Conservation (phyloP, 768 basidiomycete genomes). For the Boletus insuetus region DNA sequence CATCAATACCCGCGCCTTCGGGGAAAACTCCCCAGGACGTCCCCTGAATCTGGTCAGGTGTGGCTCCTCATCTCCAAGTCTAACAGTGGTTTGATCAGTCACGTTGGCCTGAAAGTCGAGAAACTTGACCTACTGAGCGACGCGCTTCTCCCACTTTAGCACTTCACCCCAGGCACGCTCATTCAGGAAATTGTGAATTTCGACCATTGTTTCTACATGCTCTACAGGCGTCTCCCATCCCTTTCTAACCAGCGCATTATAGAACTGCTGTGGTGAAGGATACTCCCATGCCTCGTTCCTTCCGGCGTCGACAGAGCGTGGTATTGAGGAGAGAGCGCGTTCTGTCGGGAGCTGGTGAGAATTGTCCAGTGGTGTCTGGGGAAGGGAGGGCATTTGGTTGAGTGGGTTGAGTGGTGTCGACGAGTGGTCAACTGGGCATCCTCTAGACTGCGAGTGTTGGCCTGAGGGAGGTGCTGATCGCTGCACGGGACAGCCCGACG, state of each 20-base stretch:
- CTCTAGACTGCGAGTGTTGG: constrained; percentile 34
- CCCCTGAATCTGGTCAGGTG: constrained; percentile 86
- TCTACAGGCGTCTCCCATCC: constrained; percentile 98
- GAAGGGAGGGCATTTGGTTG: constrained; percentile 88
- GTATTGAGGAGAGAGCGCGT: constrained; percentile 83
- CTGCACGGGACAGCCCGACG: neutral
- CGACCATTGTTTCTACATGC: constrained; percentile 94
- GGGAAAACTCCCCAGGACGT: constrained; percentile 88
- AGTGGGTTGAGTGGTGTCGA: constrained; percentile 52
- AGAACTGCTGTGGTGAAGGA: constrained; percentile 96
- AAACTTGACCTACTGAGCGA: constrained; percentile 24
- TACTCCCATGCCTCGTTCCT: constrained; percentile 75
- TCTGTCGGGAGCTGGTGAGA: constrained; percentile 61
- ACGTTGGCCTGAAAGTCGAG: neutral
- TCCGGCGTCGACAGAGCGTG: constrained; percentile 47
- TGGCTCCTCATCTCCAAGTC: constrained; percentile 54
- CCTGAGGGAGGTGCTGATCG: constrained; percentile 1
- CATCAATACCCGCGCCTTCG: constrained; percentile 87
- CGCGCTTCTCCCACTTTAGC: constrained; percentile 82
- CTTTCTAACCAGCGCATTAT: constrained; percentile 93
- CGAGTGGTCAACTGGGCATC: constrained; percentile 65
- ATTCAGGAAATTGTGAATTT: constrained; percentile 97
- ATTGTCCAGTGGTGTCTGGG: constrained; percentile 63
- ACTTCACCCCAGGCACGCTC: constrained; percentile 97
- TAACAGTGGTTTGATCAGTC: constrained; percentile 27